These are phyloP conservation scores for Sclerotinia trifoliorum DNA, from an alignment of 2,329 filamentous ascomycete genomes.

Conservation along the genomic window DNA sequence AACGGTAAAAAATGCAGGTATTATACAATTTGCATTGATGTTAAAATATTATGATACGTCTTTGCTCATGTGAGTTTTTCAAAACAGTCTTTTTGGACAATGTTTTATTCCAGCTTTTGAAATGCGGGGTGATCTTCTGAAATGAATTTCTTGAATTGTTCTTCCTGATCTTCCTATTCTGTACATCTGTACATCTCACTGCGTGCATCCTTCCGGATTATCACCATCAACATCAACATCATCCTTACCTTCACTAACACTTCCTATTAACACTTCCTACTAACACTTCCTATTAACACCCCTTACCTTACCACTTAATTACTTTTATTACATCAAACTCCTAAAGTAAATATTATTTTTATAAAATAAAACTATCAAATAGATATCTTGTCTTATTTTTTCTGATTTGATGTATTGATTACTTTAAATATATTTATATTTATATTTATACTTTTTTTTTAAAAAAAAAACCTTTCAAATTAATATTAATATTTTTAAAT, in stretches of 20 bases:
- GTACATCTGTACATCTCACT: neutral
- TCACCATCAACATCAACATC: neutral
- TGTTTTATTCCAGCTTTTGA: neutral
- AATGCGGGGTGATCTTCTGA: neutral
- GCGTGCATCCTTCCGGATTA: neutral
- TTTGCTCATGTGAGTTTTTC: neutral
- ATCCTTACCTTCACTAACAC: neutral
- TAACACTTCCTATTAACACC: neutral
- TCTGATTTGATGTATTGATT: too few relatives aligned
- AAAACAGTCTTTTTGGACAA: neutral
- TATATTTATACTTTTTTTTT: too few relatives aligned
- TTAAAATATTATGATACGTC: neutral
- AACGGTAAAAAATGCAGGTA: neutral
- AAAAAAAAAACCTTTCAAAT: too few relatives aligned
- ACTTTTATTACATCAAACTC: too few relatives aligned
- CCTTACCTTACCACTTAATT: too few relatives aligned
- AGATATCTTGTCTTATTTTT: too few relatives aligned
- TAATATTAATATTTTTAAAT: too few relatives aligned
- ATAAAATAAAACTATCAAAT: too few relatives aligned
- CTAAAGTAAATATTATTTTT: too few relatives aligned
- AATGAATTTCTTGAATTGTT: neutral
- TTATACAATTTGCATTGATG: conserved; percentile 2
- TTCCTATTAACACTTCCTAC: neutral
- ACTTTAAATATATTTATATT: too few relatives aligned
- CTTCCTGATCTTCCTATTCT: neutral